A percentile compares a stretch with the other conserved stretches of the same genome.
phyloP scores from a whole-genome alignment of 768 basidiomycete genomes.

The Russula vinacea region DNA sequence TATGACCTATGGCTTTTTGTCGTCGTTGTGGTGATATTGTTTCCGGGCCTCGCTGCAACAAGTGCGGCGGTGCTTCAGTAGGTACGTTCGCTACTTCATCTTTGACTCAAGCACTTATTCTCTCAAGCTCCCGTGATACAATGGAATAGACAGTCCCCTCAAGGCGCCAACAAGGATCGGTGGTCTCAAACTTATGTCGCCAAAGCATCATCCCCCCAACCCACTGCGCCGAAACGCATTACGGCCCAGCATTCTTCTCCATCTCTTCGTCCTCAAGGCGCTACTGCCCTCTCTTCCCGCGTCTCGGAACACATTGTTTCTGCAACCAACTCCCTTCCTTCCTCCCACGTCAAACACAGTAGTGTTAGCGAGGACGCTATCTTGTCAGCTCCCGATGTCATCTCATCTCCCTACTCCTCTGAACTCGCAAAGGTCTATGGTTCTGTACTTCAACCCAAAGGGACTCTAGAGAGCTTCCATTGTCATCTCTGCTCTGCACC shows the following conservation, averaged over 20 bases:
- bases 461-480: constrained; percentile 63
- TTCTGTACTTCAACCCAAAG: constrained; percentile 75
- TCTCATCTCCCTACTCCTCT: constrained; percentile 55
- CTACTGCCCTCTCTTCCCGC: constrained; percentile 44
- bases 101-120: neutral
- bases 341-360: constrained; percentile 53
- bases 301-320: constrained; percentile 59
- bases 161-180: constrained; percentile 52
- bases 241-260: constrained; percentile 27
- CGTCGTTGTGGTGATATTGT: constrained; percentile 84
- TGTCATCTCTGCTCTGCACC: constrained; percentile 61
- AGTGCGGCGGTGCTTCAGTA: constrained; percentile 75
- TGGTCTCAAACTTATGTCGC: constrained; percentile 81
- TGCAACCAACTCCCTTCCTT: constrained; percentile 49
- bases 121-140: constrained; percentile 61
- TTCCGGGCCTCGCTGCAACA: constrained; percentile 56
- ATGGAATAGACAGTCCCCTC: constrained; percentile 52
- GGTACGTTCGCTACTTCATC: constrained; percentile 48
- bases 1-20: constrained; percentile 72
- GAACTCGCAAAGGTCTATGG: constrained; percentile 80
- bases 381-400: constrained; percentile 48
- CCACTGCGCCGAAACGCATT: constrained; percentile 36
- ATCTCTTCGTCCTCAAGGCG: constrained; percentile 50
- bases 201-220: constrained; percentile 45
- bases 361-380: constrained; percentile 36